Evolutionary conservation across 345 rosid genomes (phyloP).

Genomic region (Dipteronia dyeriana): DNA sequence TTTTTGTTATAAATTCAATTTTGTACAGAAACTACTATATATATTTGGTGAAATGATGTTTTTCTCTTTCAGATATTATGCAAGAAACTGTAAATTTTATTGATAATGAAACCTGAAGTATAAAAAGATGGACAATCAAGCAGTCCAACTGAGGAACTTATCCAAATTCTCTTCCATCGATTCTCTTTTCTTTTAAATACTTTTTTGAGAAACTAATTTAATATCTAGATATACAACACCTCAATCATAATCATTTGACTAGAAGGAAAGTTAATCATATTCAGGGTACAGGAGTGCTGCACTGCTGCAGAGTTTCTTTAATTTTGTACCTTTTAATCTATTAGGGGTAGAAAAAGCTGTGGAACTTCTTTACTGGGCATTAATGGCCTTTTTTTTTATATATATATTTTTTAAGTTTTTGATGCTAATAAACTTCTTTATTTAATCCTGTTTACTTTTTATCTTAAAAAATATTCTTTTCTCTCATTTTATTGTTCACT

Average conservation of each 20-base stretch:
- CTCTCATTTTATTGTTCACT: slow-evolving; percentile 4
- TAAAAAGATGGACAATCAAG: not conserved
- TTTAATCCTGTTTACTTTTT: not conserved
- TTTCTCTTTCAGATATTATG: not conserved
- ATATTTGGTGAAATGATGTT: not conserved
- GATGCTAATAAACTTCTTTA: not conserved
- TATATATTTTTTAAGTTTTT: no score
- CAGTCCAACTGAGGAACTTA: not conserved
- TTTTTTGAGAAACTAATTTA: not conserved
- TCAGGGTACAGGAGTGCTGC: not conserved
- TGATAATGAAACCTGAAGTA: not conserved
- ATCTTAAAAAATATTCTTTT: not conserved
- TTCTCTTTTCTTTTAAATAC: no score
- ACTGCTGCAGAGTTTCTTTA: not conserved
- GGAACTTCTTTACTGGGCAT: not conserved
- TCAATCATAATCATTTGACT: not conserved
- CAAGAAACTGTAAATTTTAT: not conserved
- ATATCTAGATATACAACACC: not conserved
- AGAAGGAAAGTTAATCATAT: not conserved
- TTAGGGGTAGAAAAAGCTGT: not conserved
- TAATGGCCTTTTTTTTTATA: not conserved
- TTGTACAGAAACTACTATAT: not conserved
- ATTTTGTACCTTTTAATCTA: not conserved
- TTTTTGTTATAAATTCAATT: not conserved
- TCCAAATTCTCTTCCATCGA: not conserved